A percentile compares a stretch with the other conserved stretches of the same genome.
These are phyloP conservation scores for Mastigamoeba balamuthi DNA, from an alignment of 78 protist genomes.

Conservation along the genomic window DNA sequence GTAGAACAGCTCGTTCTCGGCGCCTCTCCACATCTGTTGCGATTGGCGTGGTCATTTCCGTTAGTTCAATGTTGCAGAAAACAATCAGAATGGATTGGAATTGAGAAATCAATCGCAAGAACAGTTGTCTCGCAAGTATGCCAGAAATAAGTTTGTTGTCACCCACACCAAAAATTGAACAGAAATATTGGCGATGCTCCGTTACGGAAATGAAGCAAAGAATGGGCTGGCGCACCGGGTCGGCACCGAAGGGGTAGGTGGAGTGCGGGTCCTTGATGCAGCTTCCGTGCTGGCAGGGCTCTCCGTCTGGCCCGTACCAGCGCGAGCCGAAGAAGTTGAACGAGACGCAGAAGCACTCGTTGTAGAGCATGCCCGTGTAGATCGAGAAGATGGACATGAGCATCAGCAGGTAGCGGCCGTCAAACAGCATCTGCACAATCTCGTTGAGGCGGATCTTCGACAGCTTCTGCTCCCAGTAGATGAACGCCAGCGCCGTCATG, in stretches of 20 bases:
- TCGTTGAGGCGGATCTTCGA: slow-evolving; percentile 29
- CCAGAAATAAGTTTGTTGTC: too few relatives aligned
- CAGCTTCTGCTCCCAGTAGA: slow-evolving; percentile 35
- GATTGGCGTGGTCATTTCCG: too few relatives aligned
- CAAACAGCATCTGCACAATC: slow-evolving; percentile 57
- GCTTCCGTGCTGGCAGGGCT: too few relatives aligned
- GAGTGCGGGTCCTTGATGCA: neutral
- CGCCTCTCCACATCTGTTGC: slow-evolving; percentile 30
- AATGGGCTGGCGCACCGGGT: slow-evolving; percentile 69
- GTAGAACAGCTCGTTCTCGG: slow-evolving; percentile 62
- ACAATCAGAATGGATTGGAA: too few relatives aligned
- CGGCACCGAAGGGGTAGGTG: slow-evolving; percentile 81
- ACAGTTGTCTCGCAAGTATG: too few relatives aligned
- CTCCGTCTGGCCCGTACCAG: neutral
- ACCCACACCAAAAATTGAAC: too few relatives aligned
- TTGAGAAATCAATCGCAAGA: too few relatives aligned
- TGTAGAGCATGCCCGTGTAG: slow-evolving; percentile 87
- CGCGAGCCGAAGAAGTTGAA: slow-evolving; percentile 30
- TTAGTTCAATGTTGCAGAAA: neutral
- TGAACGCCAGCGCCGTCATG: slow-evolving; percentile 20
- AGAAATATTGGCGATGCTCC: too few relatives aligned
- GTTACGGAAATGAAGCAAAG: too few relatives aligned
- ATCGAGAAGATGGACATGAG: slow-evolving; percentile 88
- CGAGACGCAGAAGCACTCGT: slow-evolving; percentile 83
- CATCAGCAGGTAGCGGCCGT: slow-evolving; percentile 86